A percentile compares a stretch with the other conserved stretches of the same genome.
Evolutionary conservation across 108 stramenopile genomes (phyloP).

Genomic region (Discostella stelligeroides): DNA sequence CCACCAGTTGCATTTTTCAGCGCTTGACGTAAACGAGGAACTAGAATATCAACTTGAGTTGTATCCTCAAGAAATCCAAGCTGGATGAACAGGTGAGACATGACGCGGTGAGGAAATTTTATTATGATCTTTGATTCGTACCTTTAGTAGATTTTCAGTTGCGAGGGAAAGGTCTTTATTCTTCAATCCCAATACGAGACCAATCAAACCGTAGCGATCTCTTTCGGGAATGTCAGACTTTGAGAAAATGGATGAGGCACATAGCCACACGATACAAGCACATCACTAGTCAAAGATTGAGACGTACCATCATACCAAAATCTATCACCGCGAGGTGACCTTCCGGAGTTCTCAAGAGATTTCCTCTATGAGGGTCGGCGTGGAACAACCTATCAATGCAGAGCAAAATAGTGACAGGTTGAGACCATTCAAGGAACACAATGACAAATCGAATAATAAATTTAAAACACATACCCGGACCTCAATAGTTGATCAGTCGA

Average conservation of each 20-base stretch:
- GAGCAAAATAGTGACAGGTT: not conserved
- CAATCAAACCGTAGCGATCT: slow-evolving; percentile 90
- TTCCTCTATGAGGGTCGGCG: slow-evolving; percentile 68
- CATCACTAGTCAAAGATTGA: not conserved
- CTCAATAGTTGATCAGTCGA: slow-evolving; percentile 88
- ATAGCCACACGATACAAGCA: not conserved
- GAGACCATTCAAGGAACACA: not conserved
- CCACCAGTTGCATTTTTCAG: slow-evolving; percentile 83
- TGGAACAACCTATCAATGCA: slow-evolving; percentile 47
- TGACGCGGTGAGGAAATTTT: too few relatives aligned
- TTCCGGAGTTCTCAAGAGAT: slow-evolving; percentile 76
- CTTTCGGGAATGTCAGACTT: slow-evolving; percentile 82
- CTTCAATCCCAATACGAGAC: slow-evolving; percentile 87
- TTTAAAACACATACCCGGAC: slow-evolving; percentile 54
- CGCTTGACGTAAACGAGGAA: slow-evolving; percentile 80
- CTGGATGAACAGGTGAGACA: slow-evolving; percentile 26
- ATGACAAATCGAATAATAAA: not conserved
- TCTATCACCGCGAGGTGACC: slow-evolving; percentile 86
- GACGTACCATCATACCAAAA: slow-evolving; percentile 91
- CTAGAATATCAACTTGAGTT: slow-evolving; percentile 76
- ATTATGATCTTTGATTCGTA: too few relatives aligned
- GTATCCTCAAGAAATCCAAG: slow-evolving; percentile 89
- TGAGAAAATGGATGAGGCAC: too few relatives aligned
- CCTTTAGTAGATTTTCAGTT: slow-evolving; percentile 84
- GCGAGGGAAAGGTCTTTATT: slow-evolving; percentile 82